Percentiles rank a stretch among this genome's conserved stretches.
These are phyloP conservation scores for Cyanodermella asteris DNA, from an alignment of 2,329 filamentous ascomycete genomes.

Conservation along the genomic window DNA sequence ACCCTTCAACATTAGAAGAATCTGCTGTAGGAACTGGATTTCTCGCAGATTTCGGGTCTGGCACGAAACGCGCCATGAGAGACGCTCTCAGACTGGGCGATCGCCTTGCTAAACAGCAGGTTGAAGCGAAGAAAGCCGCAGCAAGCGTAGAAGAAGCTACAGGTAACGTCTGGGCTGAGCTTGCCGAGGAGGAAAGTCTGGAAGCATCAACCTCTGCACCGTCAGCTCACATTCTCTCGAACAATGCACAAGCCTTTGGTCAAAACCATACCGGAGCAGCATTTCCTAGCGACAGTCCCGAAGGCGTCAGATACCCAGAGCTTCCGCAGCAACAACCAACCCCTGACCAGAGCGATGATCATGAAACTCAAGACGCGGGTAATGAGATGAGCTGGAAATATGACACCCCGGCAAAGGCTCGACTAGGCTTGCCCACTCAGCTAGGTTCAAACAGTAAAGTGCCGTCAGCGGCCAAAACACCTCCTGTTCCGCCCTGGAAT, in stretches of 20 bases:
- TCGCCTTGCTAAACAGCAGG: slow-evolving; percentile 18
- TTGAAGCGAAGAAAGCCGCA: slow-evolving; percentile 5
- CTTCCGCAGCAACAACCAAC: slow-evolving; percentile 5
- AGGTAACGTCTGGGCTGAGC: slow-evolving; percentile 5
- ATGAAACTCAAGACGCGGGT: slow-evolving; percentile 1
- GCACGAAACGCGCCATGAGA: slow-evolving; percentile 18
- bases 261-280: background rate
- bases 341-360: slow-evolving; percentile 4
- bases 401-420: slow-evolving; percentile 4
- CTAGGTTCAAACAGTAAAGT: no score
- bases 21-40: no score
- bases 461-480: no score
- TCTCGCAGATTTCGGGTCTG: slow-evolving; percentile 16
- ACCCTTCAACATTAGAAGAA: no score
- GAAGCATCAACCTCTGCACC: background rate
- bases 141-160: slow-evolving; percentile 5
- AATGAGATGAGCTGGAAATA: slow-evolving; percentile 7
- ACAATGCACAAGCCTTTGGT: background rate
- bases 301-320: background rate
- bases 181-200: no score
- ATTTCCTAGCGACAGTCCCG: background rate
- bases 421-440: slow-evolving; percentile 12
- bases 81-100: slow-evolving; percentile 21
- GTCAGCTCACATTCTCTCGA: background rate
- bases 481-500: no score